These are phyloP conservation scores for Candida gorgasii DNA, from an alignment of 805 yeast species.

Conservation along the genomic window DNA sequence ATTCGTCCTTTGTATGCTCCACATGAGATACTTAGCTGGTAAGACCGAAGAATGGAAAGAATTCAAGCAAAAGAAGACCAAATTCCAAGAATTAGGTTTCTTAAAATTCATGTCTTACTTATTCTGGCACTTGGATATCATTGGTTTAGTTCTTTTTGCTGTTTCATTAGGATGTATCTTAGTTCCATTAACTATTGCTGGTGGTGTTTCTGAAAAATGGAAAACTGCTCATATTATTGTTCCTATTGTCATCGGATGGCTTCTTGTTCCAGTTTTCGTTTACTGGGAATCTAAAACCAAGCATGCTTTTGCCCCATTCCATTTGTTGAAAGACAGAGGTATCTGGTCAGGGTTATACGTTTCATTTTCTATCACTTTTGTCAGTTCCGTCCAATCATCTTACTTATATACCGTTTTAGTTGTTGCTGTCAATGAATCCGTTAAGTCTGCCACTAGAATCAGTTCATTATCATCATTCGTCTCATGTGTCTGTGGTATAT, in stretches of 20 bases:
- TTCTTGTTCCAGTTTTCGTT: slow-evolving; percentile 54
- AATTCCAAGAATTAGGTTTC: slow-evolving; percentile 37
- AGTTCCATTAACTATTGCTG: slow-evolving; percentile 75
- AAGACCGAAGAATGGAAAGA: slow-evolving; percentile 51
- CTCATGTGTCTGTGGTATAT: slow-evolving; percentile 57
- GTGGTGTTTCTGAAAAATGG: slow-evolving; percentile 61
- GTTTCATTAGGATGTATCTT: slow-evolving; percentile 62
- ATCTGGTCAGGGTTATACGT: slow-evolving; percentile 66
- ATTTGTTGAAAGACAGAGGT: slow-evolving; percentile 63
- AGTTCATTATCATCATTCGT: slow-evolving; percentile 62
- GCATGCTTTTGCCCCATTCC: slow-evolving; percentile 63
- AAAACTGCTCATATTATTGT: slow-evolving; percentile 58
- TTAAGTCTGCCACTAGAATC: slow-evolving; percentile 66
- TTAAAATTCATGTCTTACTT: slow-evolving; percentile 17
- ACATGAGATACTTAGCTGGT: slow-evolving; percentile 56
- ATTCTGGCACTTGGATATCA: slow-evolving; percentile 65
- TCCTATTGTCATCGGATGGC: slow-evolving; percentile 67
- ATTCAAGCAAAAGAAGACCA: slow-evolving; percentile 38
- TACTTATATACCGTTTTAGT: slow-evolving; percentile 65
- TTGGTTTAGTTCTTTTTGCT: slow-evolving; percentile 59
- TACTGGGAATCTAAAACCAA: slow-evolving; percentile 61
- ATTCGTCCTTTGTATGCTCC: slow-evolving; percentile 49
- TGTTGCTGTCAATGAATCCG: slow-evolving; percentile 62
- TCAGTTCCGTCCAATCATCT: slow-evolving; percentile 68
- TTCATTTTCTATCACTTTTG: slow-evolving; percentile 56